phyloP scores from a whole-genome alignment of 73 alveolate genomes.

The Paramecium biaurelia region DNA sequence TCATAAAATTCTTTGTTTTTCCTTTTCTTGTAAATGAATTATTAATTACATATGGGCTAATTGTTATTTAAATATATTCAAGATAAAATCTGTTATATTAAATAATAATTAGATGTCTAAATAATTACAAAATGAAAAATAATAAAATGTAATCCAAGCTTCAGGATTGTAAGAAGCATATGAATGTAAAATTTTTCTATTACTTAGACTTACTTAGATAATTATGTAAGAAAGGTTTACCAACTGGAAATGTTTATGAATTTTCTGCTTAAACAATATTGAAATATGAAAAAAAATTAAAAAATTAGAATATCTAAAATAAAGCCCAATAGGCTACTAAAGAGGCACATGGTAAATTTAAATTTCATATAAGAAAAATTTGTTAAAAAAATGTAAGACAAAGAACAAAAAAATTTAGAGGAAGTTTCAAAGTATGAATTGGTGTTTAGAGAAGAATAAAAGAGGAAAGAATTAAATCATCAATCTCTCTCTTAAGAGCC shows the following conservation, averaged over 20 bases:
- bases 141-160: constrained; percentile 43
- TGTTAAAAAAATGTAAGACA: not conserved
- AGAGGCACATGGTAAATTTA: not conserved
- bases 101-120: not conserved
- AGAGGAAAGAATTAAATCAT: not conserved
- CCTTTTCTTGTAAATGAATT: not conserved
- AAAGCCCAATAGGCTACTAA: constrained; percentile 16
- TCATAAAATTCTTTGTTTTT: not conserved
- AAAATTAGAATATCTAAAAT: constrained; percentile 8
- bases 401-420: not conserved
- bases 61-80: not conserved
- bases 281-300: constrained; percentile 89
- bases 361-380: not conserved
- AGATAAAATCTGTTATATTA: not conserved
- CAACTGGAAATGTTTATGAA: constrained; percentile 94
- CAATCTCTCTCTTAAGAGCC: not conserved
- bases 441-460: not conserved
- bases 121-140: not conserved
- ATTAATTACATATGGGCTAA: not conserved
- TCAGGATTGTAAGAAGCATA: constrained; percentile 91
- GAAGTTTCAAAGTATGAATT: constrained; percentile 1
- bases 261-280: constrained; percentile 88
- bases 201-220: constrained; percentile 78
- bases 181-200: constrained; percentile 64
- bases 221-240: constrained; percentile 93